These are phyloP conservation scores for Acer yangbiense DNA, from an alignment of 345 rosid genomes.

Conservation along the genomic window DNA sequence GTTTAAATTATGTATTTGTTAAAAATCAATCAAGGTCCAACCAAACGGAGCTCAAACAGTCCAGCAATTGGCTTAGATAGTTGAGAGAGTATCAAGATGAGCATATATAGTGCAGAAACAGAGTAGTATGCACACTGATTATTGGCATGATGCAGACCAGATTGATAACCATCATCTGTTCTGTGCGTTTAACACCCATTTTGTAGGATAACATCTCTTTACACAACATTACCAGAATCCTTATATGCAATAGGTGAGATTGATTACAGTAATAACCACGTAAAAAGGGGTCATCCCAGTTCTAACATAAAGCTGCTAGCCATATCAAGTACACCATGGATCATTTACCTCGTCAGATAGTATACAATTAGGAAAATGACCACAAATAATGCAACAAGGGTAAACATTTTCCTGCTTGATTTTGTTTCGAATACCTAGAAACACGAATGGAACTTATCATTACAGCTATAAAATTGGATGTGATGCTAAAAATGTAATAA, in stretches of 20 bases:
- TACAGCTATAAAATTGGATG: background rate
- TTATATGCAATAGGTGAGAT: slow-evolving; percentile 24
- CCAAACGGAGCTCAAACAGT: background rate
- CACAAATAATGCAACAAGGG: slow-evolving; percentile 83
- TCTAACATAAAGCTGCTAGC: slow-evolving; percentile 19
- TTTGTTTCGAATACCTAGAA: slow-evolving; percentile 85
- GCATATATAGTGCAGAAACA: background rate
- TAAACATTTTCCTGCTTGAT: slow-evolving; percentile 86
- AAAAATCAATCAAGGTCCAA: background rate
- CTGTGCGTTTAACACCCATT: slow-evolving; percentile 5
- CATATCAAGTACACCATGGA: slow-evolving; percentile 9
- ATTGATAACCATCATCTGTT: background rate
- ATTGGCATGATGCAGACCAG: background rate
- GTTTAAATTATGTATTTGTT: background rate
- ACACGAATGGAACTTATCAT: slow-evolving; percentile 14
- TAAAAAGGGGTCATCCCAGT: slow-evolving; percentile 24
- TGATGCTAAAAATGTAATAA: background rate
- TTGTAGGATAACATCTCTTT: slow-evolving; percentile 26
- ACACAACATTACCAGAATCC: slow-evolving; percentile 29
- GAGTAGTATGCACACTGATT: background rate
- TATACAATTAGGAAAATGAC: slow-evolving; percentile 80
- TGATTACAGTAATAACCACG: slow-evolving; percentile 25
- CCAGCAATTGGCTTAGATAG: background rate
- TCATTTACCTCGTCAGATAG: slow-evolving; percentile 71
- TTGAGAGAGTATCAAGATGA: background rate